These are phyloP conservation scores for Malassezia sympodialis DNA, from an alignment of 1,284 basidiomycete species.

Conservation along the genomic window DNA sequence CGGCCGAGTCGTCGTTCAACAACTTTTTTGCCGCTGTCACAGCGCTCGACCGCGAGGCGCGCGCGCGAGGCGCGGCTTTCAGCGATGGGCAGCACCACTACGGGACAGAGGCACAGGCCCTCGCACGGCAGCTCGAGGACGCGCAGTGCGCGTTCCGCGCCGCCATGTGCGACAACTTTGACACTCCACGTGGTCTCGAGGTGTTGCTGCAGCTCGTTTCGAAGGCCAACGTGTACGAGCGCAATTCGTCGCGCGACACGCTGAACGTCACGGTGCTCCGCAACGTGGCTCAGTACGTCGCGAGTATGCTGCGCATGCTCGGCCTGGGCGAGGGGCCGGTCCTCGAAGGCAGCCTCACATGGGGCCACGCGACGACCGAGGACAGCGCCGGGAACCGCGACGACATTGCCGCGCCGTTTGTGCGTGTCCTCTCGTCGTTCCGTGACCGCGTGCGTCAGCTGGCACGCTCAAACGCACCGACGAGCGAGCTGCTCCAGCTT, in stretches of 20 bases:
- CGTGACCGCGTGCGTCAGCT: conserved; percentile 75
- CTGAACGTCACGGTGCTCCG: conserved; percentile 63
- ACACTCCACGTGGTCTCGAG: conserved; percentile 75
- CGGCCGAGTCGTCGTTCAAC: conserved; percentile 75
- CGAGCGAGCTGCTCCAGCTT: conserved; percentile 36
- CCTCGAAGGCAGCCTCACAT: conserved; percentile 31
- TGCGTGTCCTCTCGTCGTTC: conserved; percentile 75
- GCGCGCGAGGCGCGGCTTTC: conserved; percentile 48
- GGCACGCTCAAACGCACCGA: conserved; percentile 56
- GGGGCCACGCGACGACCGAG: conserved; percentile 27
- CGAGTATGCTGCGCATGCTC: conserved; percentile 84
- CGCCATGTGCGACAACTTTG: conserved; percentile 95
- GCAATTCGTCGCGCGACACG: conserved; percentile 48
- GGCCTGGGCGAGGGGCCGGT: conserved; percentile 70
- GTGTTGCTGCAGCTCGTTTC: conserved; percentile 72
- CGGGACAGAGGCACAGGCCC: conserved; percentile 29
- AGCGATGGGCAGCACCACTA: conserved; percentile 52
- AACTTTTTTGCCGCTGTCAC: conserved; percentile 88
- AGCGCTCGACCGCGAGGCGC: conserved; percentile 57
- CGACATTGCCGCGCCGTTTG: conserved; percentile 76
- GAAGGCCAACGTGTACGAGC: conserved; percentile 78
- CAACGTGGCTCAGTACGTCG: conserved; percentile 71
- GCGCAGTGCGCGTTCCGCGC: conserved; percentile 70
- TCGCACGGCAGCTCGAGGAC: conserved; percentile 57
- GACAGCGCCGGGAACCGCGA: conserved; percentile 57